These are phyloP conservation scores for Dothistroma pini DNA, from an alignment of 2,329 filamentous ascomycete genomes.

Conservation along the genomic window DNA sequence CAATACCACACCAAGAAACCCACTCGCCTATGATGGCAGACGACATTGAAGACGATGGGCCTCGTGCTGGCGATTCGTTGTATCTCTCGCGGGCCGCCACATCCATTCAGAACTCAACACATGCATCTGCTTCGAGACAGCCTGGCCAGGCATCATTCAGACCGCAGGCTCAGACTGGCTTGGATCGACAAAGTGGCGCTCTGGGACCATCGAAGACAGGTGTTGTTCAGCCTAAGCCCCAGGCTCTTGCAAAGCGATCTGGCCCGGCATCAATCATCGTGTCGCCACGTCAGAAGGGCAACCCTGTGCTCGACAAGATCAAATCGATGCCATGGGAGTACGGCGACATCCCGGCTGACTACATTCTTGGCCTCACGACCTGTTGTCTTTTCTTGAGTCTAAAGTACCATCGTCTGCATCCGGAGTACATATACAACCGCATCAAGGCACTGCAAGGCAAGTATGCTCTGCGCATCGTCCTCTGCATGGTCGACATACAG, in stretches of 20 bases:
- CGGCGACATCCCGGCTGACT: constrained; percentile 93
- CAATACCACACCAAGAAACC: neutral
- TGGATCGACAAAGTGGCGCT: constrained; percentile 23
- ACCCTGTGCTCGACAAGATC: constrained; percentile 82
- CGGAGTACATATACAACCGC: constrained; percentile 95
- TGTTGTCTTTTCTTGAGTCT: constrained; percentile 90
- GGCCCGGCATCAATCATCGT: constrained; percentile 79
- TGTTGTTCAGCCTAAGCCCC: constrained; percentile 71
- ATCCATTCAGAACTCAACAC: constrained; percentile 16
- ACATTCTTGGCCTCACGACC: constrained; percentile 79
- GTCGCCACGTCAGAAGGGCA: constrained; percentile 89
- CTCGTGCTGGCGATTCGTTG: constrained; percentile 7
- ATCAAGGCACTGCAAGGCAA: constrained; percentile 80
- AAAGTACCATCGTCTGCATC: constrained; percentile 95
- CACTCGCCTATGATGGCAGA: constrained; percentile 21
- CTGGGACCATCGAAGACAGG: constrained; percentile 22
- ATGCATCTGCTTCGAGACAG: constrained; percentile 9
- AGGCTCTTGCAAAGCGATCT: constrained; percentile 66
- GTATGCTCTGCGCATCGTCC: constrained; percentile 79
- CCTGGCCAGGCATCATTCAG: constrained; percentile 8
- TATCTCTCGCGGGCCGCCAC: constrained; percentile 22
- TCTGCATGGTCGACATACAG: constrained; percentile 90
- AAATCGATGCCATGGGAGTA: constrained; percentile 90
- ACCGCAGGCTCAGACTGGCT: constrained; percentile 16
- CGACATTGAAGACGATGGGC: constrained; percentile 26